Base-by-base conservation (phyloP, 2,329 filamentous ascomycete genomes). In the Monosporascus sp. region DNA sequence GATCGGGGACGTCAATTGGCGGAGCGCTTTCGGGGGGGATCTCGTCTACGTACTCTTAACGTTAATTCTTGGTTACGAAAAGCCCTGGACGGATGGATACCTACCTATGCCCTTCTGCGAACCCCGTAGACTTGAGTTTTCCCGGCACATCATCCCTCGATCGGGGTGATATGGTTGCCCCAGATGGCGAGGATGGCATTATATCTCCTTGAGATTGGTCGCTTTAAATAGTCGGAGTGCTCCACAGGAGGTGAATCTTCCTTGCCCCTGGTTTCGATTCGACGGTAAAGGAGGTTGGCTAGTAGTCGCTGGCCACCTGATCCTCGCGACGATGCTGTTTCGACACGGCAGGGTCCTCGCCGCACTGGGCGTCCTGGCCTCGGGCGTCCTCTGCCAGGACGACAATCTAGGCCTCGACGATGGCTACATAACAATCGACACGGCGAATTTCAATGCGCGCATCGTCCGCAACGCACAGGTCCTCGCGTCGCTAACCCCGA, bases 381-480 rank as follows among this genome's bases (percentile, higher is more conserved):
- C 58, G 2, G 43, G 51, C 35, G 59, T 52, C 8, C 48, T 53
- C 14, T 52, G 58, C 41, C 64, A 65, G 50, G 56, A 58, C 31
- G 72, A 74, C 49, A 64, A 68, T 9, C 61, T 77, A 3, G 73
- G 74, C 3, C 58, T 76, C 0, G 58, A 48, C 5, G 67, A 72
- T 61, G 74, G 74, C 47, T 75, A 70, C 50, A 63, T 72, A n/a
- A 67, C 65, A 2, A 57, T 76, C 49, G 67, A 63, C 7, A 77
- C 72, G 0, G 50, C 63, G 5, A 74, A 74, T 60, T 75, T 78
- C 57, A 70, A 74, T 37, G 64, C 71, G 24, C 68, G 70, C 51
- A 63, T 79, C 3, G 75, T 71, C 44, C 65, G 66, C 5, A 70
- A 77, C 20, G 71, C 76, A 3, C 76, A 79, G 48, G 73, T 79